Evolutionary conservation across 306 rosid genomes (phyloP).

Genomic region (Begonia loranthoides): DNA sequence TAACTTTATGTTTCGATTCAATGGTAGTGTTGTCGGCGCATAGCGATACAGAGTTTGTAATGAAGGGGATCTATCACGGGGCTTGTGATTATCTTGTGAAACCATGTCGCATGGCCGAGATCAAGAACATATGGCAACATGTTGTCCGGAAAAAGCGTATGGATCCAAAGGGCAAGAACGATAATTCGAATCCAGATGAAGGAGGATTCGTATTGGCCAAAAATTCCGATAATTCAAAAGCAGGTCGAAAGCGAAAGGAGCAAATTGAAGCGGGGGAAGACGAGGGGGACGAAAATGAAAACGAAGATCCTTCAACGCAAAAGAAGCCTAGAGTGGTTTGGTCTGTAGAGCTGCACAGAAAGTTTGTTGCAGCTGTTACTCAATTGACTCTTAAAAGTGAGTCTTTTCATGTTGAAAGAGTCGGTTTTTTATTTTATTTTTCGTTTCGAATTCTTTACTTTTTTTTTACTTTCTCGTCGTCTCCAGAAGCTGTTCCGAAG

Average conservation of each 20-base stretch:
- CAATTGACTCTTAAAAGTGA: slow-evolving; percentile 64
- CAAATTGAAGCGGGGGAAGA: slow-evolving; percentile 42
- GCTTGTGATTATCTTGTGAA: slow-evolving; percentile 78
- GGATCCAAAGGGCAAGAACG: slow-evolving; percentile 30
- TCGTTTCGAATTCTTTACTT: slow-evolving; percentile 5
- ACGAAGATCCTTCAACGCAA: slow-evolving; percentile 32
- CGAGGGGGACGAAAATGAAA: slow-evolving; percentile 29
- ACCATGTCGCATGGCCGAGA: slow-evolving; percentile 62
- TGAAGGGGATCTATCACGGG: slow-evolving; percentile 73
- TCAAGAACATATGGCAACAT: slow-evolving; percentile 86
- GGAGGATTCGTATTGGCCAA: slow-evolving; percentile 11
- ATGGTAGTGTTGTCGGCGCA: slow-evolving; percentile 59
- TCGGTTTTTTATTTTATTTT: no score
- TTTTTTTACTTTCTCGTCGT: slow-evolving; percentile 2
- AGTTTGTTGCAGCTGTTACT: slow-evolving; percentile 56
- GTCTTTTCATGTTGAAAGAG: slow-evolving; percentile 12
- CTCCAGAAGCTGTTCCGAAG: slow-evolving; percentile 79
- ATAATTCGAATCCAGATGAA: slow-evolving; percentile 11
- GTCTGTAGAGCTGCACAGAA: slow-evolving; percentile 48
- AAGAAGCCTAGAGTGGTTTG: slow-evolving; percentile 69
- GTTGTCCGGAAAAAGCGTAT: slow-evolving; percentile 43
- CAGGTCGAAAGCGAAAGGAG: slow-evolving; percentile 38
- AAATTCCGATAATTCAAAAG: slow-evolving; percentile 14
- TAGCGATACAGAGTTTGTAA: slow-evolving; percentile 51
- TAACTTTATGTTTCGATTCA: no score